Conservation (phyloP, 2,329 filamentous ascomycete genomes). For the Cytospora mali region DNA sequence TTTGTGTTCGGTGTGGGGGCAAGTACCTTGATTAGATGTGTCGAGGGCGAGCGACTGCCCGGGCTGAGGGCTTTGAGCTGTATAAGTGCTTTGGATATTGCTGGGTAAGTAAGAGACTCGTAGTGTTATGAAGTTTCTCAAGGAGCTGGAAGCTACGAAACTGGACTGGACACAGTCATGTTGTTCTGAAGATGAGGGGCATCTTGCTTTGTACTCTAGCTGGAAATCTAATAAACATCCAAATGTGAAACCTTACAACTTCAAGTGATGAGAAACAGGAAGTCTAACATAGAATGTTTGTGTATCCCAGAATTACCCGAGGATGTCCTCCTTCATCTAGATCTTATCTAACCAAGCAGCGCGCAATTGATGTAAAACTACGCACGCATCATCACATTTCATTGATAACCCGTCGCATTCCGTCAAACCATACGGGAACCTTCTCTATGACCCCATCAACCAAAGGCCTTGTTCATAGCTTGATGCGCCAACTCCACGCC, state of each 20-base stretch:
- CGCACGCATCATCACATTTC: not conserved
- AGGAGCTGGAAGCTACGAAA: not conserved
- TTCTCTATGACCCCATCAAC: constrained; percentile 34
- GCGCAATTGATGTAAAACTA: not conserved
- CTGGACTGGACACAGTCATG: not conserved
- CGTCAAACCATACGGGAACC: not conserved
- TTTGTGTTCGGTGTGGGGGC: constrained; percentile 40
- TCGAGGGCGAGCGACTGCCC: not conserved
- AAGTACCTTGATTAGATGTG: constrained; percentile 39
- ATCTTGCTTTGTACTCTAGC: not conserved
- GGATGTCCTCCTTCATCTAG: not conserved
- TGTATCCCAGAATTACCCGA: not conserved
- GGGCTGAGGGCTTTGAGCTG: too few species aligned
- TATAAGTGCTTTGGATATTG: too few species aligned
- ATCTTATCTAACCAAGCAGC: not conserved
- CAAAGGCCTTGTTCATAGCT: constrained; percentile 77
- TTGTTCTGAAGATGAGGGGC: not conserved
- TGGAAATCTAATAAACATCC: not conserved
- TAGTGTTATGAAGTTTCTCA: not conserved
- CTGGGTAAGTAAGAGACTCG: too few species aligned
- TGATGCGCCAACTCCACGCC: constrained; percentile 83
- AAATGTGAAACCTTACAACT: constrained; percentile 3
- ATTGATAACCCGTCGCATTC: not conserved
- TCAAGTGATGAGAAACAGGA: not conserved
- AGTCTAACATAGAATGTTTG: not conserved